Percentiles rank a stretch among this genome's conserved stretches.
These are phyloP conservation scores for Oryza coarctata DNA, from an alignment of 176 grass and related monocot genomes.

Conservation along the genomic window DNA sequence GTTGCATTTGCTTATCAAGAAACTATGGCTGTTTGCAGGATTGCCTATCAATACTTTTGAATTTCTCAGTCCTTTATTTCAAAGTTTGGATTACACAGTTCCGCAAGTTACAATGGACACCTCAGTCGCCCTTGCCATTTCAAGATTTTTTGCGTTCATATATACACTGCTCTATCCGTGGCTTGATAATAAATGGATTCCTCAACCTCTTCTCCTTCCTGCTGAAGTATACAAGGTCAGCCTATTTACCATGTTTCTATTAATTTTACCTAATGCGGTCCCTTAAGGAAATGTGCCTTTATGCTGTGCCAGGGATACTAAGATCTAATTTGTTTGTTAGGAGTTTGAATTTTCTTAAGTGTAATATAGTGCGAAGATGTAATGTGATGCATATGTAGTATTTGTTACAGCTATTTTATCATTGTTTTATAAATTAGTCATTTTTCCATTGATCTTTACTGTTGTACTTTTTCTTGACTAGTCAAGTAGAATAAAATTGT, in stretches of 20 bases:
- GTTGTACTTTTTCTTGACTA: neutral
- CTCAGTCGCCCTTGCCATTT: slow-evolving; percentile 56
- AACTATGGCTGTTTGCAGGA: slow-evolving; percentile 48
- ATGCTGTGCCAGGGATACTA: neutral
- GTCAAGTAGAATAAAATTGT: neutral
- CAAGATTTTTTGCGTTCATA: slow-evolving; percentile 58
- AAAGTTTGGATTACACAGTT: slow-evolving; percentile 69
- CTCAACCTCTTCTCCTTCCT: slow-evolving; percentile 80
- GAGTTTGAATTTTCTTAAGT: neutral
- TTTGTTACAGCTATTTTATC: neutral
- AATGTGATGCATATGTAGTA: neutral
- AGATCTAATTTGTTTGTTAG: neutral
- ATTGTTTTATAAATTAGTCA: neutral
- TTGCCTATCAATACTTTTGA: slow-evolving; percentile 72
- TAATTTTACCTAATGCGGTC: neutral
- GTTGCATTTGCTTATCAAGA: slow-evolving; percentile 23
- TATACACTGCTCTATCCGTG: slow-evolving; percentile 71
- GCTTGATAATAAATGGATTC: slow-evolving; percentile 73
- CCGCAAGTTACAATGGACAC: slow-evolving; percentile 56
- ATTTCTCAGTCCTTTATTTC: slow-evolving; percentile 79
- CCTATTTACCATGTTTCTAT: slow-evolving; percentile 7
- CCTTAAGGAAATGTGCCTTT: neutral
- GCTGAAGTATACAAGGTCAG: slow-evolving; percentile 94
- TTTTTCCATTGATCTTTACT: slow-evolving; percentile 1
- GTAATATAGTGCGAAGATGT: neutral